A percentile compares a stretch with the other conserved stretches of the same genome.
Evolutionary conservation across 1,284 basidiomycete genomes (phyloP).

Genomic region (Ustilago cynodontis): DNA sequence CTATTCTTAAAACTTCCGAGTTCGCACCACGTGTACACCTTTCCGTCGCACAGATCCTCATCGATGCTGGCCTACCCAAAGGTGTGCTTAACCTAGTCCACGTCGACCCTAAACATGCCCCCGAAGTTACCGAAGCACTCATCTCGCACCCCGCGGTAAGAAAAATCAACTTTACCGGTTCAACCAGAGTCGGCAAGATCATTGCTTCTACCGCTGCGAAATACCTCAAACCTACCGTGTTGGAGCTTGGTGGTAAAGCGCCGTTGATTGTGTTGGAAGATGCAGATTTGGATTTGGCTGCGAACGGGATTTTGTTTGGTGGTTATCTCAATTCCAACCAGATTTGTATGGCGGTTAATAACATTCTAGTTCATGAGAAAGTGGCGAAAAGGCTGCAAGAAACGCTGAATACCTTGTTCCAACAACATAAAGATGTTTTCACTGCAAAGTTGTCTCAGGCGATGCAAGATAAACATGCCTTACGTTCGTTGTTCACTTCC

Average conservation of each 20-base stretch:
- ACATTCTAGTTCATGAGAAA: slow-evolving; percentile 75
- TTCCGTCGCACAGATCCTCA: slow-evolving; percentile 73
- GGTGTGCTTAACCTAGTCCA: slow-evolving; percentile 77
- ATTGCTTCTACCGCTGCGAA: slow-evolving; percentile 85
- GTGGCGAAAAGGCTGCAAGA: slow-evolving; percentile 71
- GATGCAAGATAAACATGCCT: slow-evolving; percentile 39
- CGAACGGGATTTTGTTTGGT: slow-evolving; percentile 71
- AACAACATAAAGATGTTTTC: slow-evolving; percentile 70
- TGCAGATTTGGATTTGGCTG: slow-evolving; percentile 76
- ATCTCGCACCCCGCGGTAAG: slow-evolving; percentile 75
- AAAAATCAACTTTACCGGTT: slow-evolving; percentile 72
- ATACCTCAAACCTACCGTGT: slow-evolving; percentile 76
- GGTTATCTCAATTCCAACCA: slow-evolving; percentile 77
- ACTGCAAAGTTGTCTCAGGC: slow-evolving; percentile 34
- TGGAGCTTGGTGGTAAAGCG: slow-evolving; percentile 73
- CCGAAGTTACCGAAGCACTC: slow-evolving; percentile 73
- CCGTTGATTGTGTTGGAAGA: slow-evolving; percentile 75
- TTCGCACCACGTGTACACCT: slow-evolving; percentile 74
- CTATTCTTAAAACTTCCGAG: slow-evolving; percentile 77
- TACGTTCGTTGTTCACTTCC: slow-evolving; percentile 74
- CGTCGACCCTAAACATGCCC: slow-evolving; percentile 73
- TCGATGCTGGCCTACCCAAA: slow-evolving; percentile 75
- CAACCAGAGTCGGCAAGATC: slow-evolving; percentile 80
- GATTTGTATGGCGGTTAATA: slow-evolving; percentile 80
- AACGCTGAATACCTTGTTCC: slow-evolving; percentile 71